Base-by-base conservation (phyloP, 2,329 filamentous ascomycete genomes). In the Fusarium anguioides region DNA sequence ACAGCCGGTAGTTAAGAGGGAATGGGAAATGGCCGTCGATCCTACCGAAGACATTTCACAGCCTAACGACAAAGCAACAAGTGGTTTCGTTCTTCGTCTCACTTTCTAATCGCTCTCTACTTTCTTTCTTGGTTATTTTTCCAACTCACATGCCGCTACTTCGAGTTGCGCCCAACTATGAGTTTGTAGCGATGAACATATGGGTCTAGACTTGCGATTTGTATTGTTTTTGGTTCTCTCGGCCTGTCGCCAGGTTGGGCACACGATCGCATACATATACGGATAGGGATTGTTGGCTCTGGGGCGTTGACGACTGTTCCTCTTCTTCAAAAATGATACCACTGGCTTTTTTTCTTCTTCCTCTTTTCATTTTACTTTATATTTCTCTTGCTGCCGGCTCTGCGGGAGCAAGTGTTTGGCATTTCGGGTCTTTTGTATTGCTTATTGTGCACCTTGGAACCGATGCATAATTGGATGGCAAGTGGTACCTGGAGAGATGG, bases 11-110 rank as follows among this genome's bases (percentile, higher is more conserved):
- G 71, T 81, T 36, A 88, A 89, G 72, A 78, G 81, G 33, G 87
- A 89, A 68, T 89, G 86, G 86, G 86, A 89, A 53, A 89, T 89
- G 86, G 80, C 82, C 4, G 75, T 89, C 26, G 87, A 89, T 56
- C 78, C 75, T 15, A 73, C 75, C n/a, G 81, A 82, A 47, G 69
- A 68, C 8, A 60, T 48, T 15, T 18, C 64, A 33, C 55, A 64
- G 29, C 45, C 67, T 42, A 61, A 44, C 29, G 59, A 70, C 49
- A 66, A 65, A 33, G 52, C 60, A 56, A 60, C 62, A 74, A 71
- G 60, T 48, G 78, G 77, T 37, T 80, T 80, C 64, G 80, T 85
- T 74, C 72, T 86, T 41, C 81, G 83, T 66, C 76, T 86, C 59
- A 76, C 73, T 35, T 86, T 83, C 70, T 85, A 75, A 80, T 60